Percentiles rank a stretch among this genome's conserved stretches.
Evolutionary conservation across 2,329 filamentous ascomycete genomes (phyloP).

Genomic region (Geosmithia flava): DNA sequence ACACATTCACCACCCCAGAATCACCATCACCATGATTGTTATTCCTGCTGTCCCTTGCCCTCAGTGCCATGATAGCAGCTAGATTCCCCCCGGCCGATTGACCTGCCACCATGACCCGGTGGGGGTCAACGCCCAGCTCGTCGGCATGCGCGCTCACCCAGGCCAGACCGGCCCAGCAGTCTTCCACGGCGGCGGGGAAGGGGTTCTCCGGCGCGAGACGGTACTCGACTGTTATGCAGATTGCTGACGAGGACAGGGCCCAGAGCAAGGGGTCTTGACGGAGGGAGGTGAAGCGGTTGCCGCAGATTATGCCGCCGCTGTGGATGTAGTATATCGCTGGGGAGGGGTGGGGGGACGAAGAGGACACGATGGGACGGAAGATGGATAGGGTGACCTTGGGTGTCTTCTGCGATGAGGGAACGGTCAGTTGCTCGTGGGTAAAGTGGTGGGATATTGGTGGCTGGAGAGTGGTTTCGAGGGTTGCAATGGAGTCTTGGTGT

Average conservation of each 20-base stretch:
- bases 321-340: conserved; percentile 10
- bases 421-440: conserved; percentile 9
- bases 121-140: conserved; percentile 25
- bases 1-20: too few species aligned
- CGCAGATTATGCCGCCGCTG: conserved; percentile 10
- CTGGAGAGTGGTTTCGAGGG: conserved; percentile 6
- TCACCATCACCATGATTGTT: too few species aligned
- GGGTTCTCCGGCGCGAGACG: conserved; percentile 12
- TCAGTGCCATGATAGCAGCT: conserved; percentile 22
- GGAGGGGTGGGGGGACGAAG: background rate
- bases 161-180: conserved; percentile 14
- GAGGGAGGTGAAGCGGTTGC: conserved; percentile 9
- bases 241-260: conserved; percentile 6
- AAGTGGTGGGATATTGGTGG: conserved; percentile 5
- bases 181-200: conserved; percentile 10
- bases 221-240: conserved; percentile 13
- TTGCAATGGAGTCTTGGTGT: conserved; percentile 3
- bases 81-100: conserved; percentile 29
- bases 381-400: conserved; percentile 9
- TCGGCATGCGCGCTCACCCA: conserved; percentile 23
- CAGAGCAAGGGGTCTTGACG: conserved; percentile 8
- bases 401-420: conserved; percentile 5
- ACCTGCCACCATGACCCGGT: conserved; percentile 25
- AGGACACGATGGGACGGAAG: conserved; percentile 6
- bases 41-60: conserved; percentile 21